Conservation (phyloP, 768 basidiomycete species). For the Lentinula sp. region DNA sequence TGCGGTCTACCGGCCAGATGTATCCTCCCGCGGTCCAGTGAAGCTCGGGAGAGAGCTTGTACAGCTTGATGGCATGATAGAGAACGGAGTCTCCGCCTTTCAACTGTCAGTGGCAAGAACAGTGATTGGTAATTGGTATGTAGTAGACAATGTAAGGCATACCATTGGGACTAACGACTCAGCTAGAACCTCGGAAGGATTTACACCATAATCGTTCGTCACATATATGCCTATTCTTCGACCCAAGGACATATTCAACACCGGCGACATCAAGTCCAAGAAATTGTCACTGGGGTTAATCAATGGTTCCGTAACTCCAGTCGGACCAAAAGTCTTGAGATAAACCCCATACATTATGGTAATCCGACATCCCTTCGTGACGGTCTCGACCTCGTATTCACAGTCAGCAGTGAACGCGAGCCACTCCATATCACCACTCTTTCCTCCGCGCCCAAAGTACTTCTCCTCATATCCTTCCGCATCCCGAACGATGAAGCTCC, state of each 20-base stretch:
- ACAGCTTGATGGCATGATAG: conserved; percentile 71
- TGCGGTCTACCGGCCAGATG: conserved; percentile 70
- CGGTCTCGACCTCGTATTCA: conserved; percentile 66
- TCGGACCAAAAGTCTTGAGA: conserved; percentile 59
- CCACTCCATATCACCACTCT: conserved; percentile 71
- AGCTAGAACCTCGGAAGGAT: conserved; percentile 64
- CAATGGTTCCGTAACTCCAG: conserved; percentile 49
- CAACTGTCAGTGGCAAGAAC: conserved; percentile 34
- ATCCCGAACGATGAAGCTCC: conserved; percentile 53
- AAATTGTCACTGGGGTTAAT: conserved; percentile 70
- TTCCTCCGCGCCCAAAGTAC: conserved; percentile 57
- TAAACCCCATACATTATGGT: conserved; percentile 68
- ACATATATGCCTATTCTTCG: conserved; percentile 70
- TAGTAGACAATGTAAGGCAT: conserved; percentile 16
- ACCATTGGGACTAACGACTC: conserved; percentile 69
- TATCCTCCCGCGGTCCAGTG: conserved; percentile 82
- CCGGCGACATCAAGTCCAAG: conserved; percentile 64
- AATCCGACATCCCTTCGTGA: conserved; percentile 65
- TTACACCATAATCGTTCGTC: conserved; percentile 59
- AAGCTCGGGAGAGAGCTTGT: conserved; percentile 67
- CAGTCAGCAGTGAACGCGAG: conserved; percentile 69
- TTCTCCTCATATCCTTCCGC: conserved; percentile 51
- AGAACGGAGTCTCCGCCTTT: conserved; percentile 73
- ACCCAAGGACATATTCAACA: conserved; percentile 68
- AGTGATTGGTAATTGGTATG: not conserved